Base-by-base conservation (phyloP, 1,284 basidiomycete species). In the Wolfiporia cocos region DNA sequence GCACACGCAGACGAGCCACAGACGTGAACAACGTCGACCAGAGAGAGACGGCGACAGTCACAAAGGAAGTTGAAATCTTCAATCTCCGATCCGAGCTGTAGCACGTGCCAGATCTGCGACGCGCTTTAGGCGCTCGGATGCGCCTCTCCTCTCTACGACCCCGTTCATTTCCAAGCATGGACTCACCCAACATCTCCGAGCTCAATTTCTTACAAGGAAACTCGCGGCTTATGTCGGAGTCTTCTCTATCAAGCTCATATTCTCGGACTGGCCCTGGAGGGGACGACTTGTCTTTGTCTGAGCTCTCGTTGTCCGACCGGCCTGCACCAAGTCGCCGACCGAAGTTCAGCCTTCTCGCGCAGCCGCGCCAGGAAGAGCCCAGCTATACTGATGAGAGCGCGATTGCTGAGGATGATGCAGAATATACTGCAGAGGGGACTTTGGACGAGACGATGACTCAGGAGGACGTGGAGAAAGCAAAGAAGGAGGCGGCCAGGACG, bases 241-340 rank as follows among this genome's bases (percentile, higher is more conserved):
- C 75, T 0, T 67, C 67, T 6, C 55, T 67, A 6, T 66, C 66
- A n/a, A 66, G 62, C 5, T 64, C 55, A n/a, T n/a, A n/a, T n/a
- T 65, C 62, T 11, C 56, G 68, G 46, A 71, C 72, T 2, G 70
- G 69, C 4, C 67, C 65, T 15, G 68, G 68, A 14, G 69, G 69
- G 33, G 68, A 70, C 46, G 78, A 82, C 61, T 66, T 83, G 3
- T 81, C 78, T 3, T 58, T 82, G 37, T 81, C 81, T 3, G 80
- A 83, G 49, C 67, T 82, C 11, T 80, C 75, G 7, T 53, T 80
- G 24, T 58, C 65, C 18, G 68, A 74, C 44, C 67, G 60, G 9
- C 50, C 54, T 6, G 48, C 46, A 9, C 34, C 46, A 18, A 22
- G 39, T 18, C 48, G 39, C 11, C 48, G 54, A 20, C 51, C 56